These are phyloP conservation scores for Dryadomyces quercus-mongolicae DNA, from an alignment of 2,329 filamentous ascomycete species.

Conservation along the genomic window DNA sequence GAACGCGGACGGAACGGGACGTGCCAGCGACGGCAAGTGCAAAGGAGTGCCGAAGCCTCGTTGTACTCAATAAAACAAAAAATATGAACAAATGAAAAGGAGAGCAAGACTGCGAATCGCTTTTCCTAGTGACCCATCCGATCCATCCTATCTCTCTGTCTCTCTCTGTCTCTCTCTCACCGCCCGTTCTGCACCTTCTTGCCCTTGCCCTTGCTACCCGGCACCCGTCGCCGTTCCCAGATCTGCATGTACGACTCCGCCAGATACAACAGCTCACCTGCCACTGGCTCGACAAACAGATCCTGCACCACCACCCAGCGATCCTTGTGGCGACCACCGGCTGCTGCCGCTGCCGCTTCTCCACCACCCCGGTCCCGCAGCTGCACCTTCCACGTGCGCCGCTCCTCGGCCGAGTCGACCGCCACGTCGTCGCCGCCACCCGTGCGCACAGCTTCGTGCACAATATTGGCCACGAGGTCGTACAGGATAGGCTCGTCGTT, in stretches of 20 bases:
- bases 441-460: slow-evolving; percentile 67
- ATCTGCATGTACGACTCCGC: slow-evolving; percentile 94
- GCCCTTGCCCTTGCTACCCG: slow-evolving; percentile 19
- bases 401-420: slow-evolving; percentile 67
- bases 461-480: slow-evolving; percentile 91
- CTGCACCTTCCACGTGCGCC: slow-evolving; percentile 90
- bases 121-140: no score
- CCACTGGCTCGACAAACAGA: slow-evolving; percentile 79
- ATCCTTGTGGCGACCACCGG: slow-evolving; percentile 1
- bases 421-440: slow-evolving; percentile 62
- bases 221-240: slow-evolving; percentile 67
- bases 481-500: slow-evolving; percentile 93
- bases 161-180: not conserved
- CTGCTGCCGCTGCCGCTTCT: slow-evolving; percentile 31
- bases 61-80: not conserved
- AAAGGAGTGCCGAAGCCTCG: no score
- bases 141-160: no score
- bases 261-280: slow-evolving; percentile 80
- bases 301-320: slow-evolving; percentile 95
- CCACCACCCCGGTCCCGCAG: slow-evolving; percentile 51
- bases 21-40: no score
- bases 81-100: not conserved
- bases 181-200: not conserved
- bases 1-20: not conserved
- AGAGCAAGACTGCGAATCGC: not conserved